These are phyloP conservation scores for Rostrohypoxylon terebratum DNA, from an alignment of 495 filamentous ascomycete species.

Conservation along the genomic window DNA sequence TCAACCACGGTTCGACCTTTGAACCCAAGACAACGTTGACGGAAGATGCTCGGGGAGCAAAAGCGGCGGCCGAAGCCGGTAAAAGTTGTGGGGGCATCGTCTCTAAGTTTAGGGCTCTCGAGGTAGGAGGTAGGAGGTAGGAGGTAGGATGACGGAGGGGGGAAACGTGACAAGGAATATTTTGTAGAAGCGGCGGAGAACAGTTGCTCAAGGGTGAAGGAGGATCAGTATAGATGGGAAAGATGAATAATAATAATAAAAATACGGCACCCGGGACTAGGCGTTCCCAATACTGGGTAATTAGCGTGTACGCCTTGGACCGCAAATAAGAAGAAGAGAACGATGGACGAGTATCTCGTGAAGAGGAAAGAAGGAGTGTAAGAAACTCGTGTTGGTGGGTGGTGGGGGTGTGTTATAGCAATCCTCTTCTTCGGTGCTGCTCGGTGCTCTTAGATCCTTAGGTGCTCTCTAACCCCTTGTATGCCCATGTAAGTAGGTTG, in stretches of 20 bases:
- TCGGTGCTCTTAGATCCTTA: conserved; percentile 34
- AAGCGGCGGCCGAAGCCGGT: conserved; percentile 94
- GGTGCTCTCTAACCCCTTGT: conserved; percentile 24
- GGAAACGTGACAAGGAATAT: conserved; percentile 49
- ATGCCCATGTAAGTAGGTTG: conserved; percentile 2
- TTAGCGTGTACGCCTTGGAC: conserved; percentile 66
- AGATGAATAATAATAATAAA: conserved; percentile 67
- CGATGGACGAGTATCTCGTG: conserved; percentile 59
- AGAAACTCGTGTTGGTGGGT: conserved; percentile 59
- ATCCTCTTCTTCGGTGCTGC: conserved; percentile 40
- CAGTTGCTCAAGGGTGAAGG: conserved; percentile 57
- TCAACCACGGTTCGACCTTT: conserved; percentile 98
- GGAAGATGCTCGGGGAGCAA: conserved; percentile 89
- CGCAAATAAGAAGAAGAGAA: conserved; percentile 64
- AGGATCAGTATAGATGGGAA: conserved; percentile 55
- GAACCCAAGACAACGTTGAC: conserved; percentile 94
- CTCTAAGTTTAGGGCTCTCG: conserved; percentile 49
- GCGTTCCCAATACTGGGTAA: conserved; percentile 70
- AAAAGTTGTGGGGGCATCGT: conserved; percentile 92
- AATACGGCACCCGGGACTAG: conserved; percentile 64
- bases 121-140: too few relatives aligned
- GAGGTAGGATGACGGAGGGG: conserved; percentile 48
- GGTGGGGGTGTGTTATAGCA: conserved; percentile 60
- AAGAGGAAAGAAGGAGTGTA: conserved; percentile 62
- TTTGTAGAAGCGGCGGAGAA: conserved; percentile 62